Evolutionary conservation across 1,139 yeast species (phyloP).

Genomic region (Candida sp.): DNA sequence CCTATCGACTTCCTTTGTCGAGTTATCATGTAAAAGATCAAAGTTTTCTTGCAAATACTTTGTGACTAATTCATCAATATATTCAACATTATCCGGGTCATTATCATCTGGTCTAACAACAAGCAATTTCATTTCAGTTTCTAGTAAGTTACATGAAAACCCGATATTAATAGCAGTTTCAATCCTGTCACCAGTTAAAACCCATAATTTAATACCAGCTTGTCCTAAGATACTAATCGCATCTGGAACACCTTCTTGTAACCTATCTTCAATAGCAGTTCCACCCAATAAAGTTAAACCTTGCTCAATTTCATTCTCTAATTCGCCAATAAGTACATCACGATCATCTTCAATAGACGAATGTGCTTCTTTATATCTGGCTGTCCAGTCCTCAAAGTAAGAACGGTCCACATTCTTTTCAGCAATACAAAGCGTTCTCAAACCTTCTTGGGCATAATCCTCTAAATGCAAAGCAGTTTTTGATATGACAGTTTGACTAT

Average conservation of each 20-base stretch:
- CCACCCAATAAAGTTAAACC: slow-evolving; percentile 81
- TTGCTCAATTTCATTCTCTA: slow-evolving; percentile 79
- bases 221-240: slow-evolving; percentile 78
- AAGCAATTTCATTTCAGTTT: slow-evolving; percentile 81
- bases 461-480: slow-evolving; percentile 78
- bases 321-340: slow-evolving; percentile 73
- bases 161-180: slow-evolving; percentile 99
- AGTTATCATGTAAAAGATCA: slow-evolving; percentile 20
- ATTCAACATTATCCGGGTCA: slow-evolving; percentile 20
- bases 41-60: slow-evolving; percentile 40
- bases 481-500: slow-evolving; percentile 32
- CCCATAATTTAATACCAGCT: slow-evolving; percentile 98
- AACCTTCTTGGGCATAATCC: slow-evolving; percentile 94
- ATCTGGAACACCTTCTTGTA: slow-evolving; percentile 96
- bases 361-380: slow-evolving; percentile 65
- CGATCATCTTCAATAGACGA: slow-evolving; percentile 72
- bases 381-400: slow-evolving; percentile 66
- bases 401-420: slow-evolving; percentile 65
- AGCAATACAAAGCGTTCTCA: slow-evolving; percentile 92
- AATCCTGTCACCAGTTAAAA: slow-evolving; percentile 94
- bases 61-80: slow-evolving; percentile 34
- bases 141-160: slow-evolving; percentile 87
- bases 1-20: slow-evolving; percentile 19
- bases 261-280: slow-evolving; percentile 95
- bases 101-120: slow-evolving; percentile 51